Evolutionary conservation across 306 rosid genomes (phyloP), one percentile per base, ranked within the genome.

Genomic region (Medicago ruthenica): DNA sequence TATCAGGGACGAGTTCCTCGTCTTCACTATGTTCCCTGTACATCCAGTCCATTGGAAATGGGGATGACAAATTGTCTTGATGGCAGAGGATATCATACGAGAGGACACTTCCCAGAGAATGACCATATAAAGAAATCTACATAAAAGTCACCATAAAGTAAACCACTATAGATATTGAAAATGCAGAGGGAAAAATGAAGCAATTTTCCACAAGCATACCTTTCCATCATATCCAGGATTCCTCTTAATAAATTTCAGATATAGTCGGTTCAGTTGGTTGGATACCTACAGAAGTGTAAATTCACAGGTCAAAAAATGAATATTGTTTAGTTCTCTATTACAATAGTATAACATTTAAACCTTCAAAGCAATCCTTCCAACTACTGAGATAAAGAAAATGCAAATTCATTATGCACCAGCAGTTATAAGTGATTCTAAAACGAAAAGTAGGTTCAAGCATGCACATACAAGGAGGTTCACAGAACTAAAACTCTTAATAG

Each of bases 61-160:
- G 92, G 70, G 88, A 92, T 34, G 86, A 84, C 67, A 90, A 75
- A 57, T 86, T 88, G 75, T 90, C 86, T 87, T 96, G 98, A 85
- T 96, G 99, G 80, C 99, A 96, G 61, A 96, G 99, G 81, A 96
- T 96, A 85, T 96, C 99, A 79, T 92, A 96, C 44, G 99, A 90
- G 69, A 96, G 96, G 70, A 96, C 99, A 87, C 99, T 96, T 82
- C 99, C 99, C 80, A 96, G 84, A 79, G 99, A 96, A 86, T 96
- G 99, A 59, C 92, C 99, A 82, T 90, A 96, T 83, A 96, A 75
- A 50, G 99, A 96, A 83, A 96, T 91, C 97, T 95, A 75, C 21
- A 71, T 14, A 79, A 67, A 64, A 66, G 64, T 36, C 54, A 47
- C 62, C 71, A 70, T 62, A 41, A 63, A 36, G 51, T 18, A 55